phyloP scores from a whole-genome alignment of 2,329 filamentous ascomycete species.

The Penicillium brasilianum region DNA sequence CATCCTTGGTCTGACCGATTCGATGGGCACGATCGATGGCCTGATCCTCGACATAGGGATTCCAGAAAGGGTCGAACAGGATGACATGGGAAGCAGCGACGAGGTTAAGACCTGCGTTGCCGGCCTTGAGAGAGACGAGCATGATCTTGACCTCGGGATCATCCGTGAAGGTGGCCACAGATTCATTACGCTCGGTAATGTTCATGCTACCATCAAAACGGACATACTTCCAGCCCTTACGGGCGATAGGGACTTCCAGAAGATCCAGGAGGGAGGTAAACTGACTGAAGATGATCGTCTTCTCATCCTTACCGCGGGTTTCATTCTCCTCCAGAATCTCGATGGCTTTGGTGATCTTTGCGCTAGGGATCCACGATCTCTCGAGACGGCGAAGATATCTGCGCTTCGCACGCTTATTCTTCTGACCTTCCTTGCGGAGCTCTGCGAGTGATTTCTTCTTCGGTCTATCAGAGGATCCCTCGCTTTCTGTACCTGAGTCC shows the following conservation, averaged over 20 bases:
- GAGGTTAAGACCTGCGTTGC: slow-evolving; percentile 85
- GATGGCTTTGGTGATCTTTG: slow-evolving; percentile 73
- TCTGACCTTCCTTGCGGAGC: slow-evolving; percentile 69
- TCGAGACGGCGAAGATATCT: slow-evolving; percentile 72
- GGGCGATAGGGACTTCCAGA: slow-evolving; percentile 71
- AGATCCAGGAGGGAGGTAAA: slow-evolving; percentile 81
- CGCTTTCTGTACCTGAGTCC: slow-evolving; percentile 33
- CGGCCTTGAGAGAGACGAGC: slow-evolving; percentile 78
- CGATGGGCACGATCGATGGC: slow-evolving; percentile 88
- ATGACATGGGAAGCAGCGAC: slow-evolving; percentile 83
- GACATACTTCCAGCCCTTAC: slow-evolving; percentile 62
- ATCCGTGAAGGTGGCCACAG: slow-evolving; percentile 71
- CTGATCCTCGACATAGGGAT: slow-evolving; percentile 90
- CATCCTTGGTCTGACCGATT: slow-evolving; percentile 76
- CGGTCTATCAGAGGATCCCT: slow-evolving; percentile 33
- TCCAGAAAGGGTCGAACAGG: slow-evolving; percentile 93
- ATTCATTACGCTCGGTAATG: slow-evolving; percentile 66
- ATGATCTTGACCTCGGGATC: slow-evolving; percentile 67
- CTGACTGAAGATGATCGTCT: slow-evolving; percentile 81
- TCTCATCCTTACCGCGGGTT: slow-evolving; percentile 62
- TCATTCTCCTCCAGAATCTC: slow-evolving; percentile 64
- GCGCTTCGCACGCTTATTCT: slow-evolving; percentile 67
- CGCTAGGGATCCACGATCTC: slow-evolving; percentile 72
- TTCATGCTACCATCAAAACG: slow-evolving; percentile 81
- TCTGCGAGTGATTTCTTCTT: slow-evolving; percentile 62